Base-by-base conservation (phyloP, 23 red algal species). In the Gracilaria gracilis region DNA sequence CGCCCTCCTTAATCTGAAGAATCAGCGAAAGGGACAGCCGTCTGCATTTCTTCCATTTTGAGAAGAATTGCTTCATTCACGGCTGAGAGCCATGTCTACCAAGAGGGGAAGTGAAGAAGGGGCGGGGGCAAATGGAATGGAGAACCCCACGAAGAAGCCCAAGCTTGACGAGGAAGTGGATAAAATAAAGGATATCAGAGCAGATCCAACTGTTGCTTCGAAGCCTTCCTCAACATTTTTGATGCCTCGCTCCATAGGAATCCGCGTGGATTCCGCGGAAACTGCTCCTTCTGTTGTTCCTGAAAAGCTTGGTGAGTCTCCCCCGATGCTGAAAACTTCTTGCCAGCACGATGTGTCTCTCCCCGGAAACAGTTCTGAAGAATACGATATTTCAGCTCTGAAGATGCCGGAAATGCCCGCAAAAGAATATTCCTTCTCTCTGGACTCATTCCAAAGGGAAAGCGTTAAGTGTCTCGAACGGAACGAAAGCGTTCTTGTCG, bases 391-490 rank as follows among this genome's bases (percentile, higher is more conserved):
- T 84, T 88, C 86, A 1, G 65, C 65, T 13, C 57, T 76, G 31
- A 72, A 81, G 14, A 31, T 72, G 39, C 67, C 92, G 29, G 88
- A 79, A 35, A 76, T 61, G 36, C 96, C 96, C 7, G 96, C 94
- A 25, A 99, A 96, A 76, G 67, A 91, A 61, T 99, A 96, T 69
- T 21, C 80, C 9, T 99, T 99, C 67, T 65, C 80, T 19, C 88
- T 99, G 6, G 97, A 99, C 67, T 87, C 91, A 50, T 99, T 99
- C 84, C 97, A 99, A 71, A 48, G 81, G 17, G 83, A 95, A 75
- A 88, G 91, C 49, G 81, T 95, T 23, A 90, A 86, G 23, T 95
- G 95, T 58, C 47, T 99, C 27, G 97, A 99, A 79, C 67, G 73
- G 2, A 86, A 94, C 55, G 97, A 99, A 82, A 95, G 83, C 19